These are phyloP conservation scores for Sarocladium brachiariae DNA, from an alignment of 2,329 filamentous ascomycete species.

Conservation along the genomic window DNA sequence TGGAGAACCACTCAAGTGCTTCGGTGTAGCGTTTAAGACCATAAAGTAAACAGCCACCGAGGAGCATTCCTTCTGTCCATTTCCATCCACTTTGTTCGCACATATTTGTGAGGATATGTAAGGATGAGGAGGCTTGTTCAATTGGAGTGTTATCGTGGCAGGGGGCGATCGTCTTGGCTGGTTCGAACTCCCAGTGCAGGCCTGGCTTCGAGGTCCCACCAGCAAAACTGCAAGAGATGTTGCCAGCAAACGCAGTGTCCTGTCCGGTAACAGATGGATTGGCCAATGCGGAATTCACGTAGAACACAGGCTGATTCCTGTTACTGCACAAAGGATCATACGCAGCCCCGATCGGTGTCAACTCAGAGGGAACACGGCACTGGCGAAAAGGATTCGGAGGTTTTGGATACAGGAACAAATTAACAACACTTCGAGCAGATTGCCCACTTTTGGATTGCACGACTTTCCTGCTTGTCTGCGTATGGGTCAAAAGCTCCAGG, in stretches of 20 bases:
- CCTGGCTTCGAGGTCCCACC: too few species aligned
- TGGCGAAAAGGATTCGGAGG: constrained; percentile 29
- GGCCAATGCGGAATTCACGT: not conserved
- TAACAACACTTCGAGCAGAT: constrained; percentile 33
- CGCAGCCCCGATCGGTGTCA: not conserved
- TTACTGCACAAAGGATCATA: not conserved
- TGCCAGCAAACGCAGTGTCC: not conserved
- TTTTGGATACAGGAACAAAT: constrained; percentile 49
- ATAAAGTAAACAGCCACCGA: constrained; percentile 88
- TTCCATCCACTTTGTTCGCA: constrained; percentile 77
- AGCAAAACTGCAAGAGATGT: too few species aligned
- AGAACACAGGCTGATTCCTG: not conserved
- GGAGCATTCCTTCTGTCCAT: constrained; percentile 89
- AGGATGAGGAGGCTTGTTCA: constrained; percentile 53
- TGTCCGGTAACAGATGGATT: not conserved
- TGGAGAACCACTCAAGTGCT: constrained; percentile 66
- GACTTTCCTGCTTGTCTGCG: constrained; percentile 53
- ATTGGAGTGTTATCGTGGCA: constrained; percentile 31
- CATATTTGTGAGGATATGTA: constrained; percentile 65
- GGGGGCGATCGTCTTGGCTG: constrained; percentile 14
- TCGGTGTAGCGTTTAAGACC: constrained; percentile 78
- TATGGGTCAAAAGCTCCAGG: constrained; percentile 59
- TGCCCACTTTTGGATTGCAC: constrained; percentile 31
- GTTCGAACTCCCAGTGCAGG: not conserved
- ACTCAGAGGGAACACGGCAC: not conserved